Base-by-base conservation (phyloP, 148 eudicot genomes). In the Spergularia bocconei region DNA sequence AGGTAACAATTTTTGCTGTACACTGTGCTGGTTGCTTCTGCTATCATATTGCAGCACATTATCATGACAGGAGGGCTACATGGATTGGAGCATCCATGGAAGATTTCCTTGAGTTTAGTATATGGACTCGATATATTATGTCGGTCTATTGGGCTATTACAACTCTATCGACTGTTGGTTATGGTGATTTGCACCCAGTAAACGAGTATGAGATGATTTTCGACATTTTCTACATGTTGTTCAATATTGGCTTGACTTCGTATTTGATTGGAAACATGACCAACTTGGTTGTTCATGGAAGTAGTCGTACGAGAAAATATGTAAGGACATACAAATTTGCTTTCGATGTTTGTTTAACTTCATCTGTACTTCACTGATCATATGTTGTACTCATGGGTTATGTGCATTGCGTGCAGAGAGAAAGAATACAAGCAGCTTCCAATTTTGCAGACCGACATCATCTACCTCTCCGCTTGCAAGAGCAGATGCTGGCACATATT, bases 211-310 rank as follows among this genome's bases (percentile, higher is more conserved):
- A 93, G 84, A 93, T 93, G 98, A n/a, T 91, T 13, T 93, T 87
- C 69, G 89, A 75, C 79, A 86, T 84, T 66, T 90, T 89, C 76
- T 91, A 88, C 84, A 89, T 93, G 98, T 82, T 93, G 50, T 93
- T 93, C 82, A 93, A 93, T 79, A 91, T 93, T n/a, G 98, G 98
- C 15, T 76, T 93, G 63, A 93, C 96, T 13, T 79, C 96, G 0
- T 93, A 93, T 66, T 75, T 93, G 72, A 91, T 93, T n/a, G 98
- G 96, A 60, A 93, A 91, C 79, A 93, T 93, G 93, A 93, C 98
- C 78, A 93, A 91, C 81, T 86, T 93, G 85, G 93, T 93, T 56
- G 98, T 91, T 52, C 96, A 91, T 78, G 91, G 93, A 33, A 91
- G 91, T 70, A 86, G 90, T 76, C 88, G 88, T 75, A 93, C 98